Conservation (phyloP, 129 eudicot species). For the Silybum marianum region DNA sequence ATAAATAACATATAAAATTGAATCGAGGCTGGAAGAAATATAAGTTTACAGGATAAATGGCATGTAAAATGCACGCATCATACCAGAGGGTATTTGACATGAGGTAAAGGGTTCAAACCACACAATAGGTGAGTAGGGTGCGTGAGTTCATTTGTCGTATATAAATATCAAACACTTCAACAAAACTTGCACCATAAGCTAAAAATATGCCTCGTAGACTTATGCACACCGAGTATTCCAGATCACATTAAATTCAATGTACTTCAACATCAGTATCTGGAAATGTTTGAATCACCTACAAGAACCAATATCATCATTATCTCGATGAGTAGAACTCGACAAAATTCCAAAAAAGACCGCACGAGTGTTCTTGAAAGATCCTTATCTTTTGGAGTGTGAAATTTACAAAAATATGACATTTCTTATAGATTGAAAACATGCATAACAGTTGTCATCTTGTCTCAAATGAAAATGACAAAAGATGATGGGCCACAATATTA, state of each 20-base stretch:
- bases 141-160: neutral
- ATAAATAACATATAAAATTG: neutral
- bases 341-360: slow-evolving; percentile 26
- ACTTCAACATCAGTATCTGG: neutral
- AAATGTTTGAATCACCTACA: neutral
- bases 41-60: neutral
- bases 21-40: neutral
- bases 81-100: neutral
- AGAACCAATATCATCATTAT: neutral
- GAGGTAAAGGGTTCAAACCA: neutral
- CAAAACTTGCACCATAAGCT: neutral
- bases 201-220: neutral
- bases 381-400: slow-evolving; percentile 33
- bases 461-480: slow-evolving; percentile 28
- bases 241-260: neutral
- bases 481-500: slow-evolving; percentile 24
- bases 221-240: neutral
- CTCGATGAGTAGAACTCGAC: neutral
- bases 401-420: slow-evolving; percentile 11
- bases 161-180: neutral
- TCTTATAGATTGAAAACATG: slow-evolving; percentile 2
- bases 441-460: slow-evolving; percentile 34
- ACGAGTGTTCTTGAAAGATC: slow-evolving; percentile 28
- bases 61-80: neutral
- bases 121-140: neutral